Conservation (phyloP, 345 rosid species). For the Linum tenue region DNA sequence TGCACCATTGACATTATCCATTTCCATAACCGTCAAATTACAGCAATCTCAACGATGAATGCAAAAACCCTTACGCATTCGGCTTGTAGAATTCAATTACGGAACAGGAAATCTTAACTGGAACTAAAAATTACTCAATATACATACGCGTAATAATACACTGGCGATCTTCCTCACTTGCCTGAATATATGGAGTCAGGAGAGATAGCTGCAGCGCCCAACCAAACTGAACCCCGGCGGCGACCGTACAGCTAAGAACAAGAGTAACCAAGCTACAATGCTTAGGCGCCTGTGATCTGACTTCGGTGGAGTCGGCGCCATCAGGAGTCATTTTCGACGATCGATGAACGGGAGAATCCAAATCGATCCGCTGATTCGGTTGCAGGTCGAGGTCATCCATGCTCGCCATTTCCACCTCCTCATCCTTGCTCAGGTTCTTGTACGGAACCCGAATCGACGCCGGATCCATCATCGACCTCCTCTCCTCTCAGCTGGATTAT, state of each 20-base stretch:
- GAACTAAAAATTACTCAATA: neutral
- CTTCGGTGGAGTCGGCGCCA: constrained; percentile 7
- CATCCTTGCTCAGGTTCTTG: constrained; percentile 62
- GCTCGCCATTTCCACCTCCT: constrained; percentile 60
- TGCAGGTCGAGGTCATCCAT: constrained; percentile 16
- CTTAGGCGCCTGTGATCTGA: constrained; percentile 21
- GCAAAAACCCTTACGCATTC: neutral
- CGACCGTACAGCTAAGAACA: constrained; percentile 78
- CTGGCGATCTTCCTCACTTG: constrained; percentile 12
- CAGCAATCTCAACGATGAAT: neutral
- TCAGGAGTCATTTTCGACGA: constrained; percentile 19
- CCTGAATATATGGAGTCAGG: constrained; percentile 94
- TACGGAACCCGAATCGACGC: constrained; percentile 30
- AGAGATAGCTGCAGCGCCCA: constrained; percentile 98
- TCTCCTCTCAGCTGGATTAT: neutral
- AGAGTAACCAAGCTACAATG: constrained; percentile 46
- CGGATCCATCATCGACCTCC: constrained; percentile 16
- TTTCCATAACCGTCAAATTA: too few species aligned
- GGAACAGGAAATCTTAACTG: neutral
- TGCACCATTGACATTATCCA: neutral
- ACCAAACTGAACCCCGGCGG: constrained; percentile 96
- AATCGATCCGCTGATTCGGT: constrained; percentile 25
- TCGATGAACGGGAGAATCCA: constrained; percentile 23
- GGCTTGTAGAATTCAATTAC: neutral
- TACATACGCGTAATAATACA: neutral